phyloP scores from a whole-genome alignment of 768 basidiomycete species.

The Tremella yokohamensis region DNA sequence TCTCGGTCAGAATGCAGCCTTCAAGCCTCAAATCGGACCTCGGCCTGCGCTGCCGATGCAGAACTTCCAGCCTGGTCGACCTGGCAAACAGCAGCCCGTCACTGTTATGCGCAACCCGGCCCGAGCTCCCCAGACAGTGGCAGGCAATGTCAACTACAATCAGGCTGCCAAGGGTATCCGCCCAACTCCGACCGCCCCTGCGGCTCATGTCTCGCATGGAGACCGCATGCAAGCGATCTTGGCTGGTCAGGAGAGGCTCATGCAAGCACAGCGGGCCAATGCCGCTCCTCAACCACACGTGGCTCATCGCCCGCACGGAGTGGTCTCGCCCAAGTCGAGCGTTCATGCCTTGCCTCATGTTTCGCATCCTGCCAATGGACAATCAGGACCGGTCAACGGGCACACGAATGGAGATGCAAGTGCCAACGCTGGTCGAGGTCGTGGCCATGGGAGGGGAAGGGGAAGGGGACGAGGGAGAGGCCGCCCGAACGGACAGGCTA shows the following conservation, averaged over 20 bases:
- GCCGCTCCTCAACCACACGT: background rate
- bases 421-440: background rate
- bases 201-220: conserved; percentile 12
- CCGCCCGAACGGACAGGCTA: conserved; percentile 9
- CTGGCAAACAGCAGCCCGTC: conserved; percentile 53
- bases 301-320: too few relatives aligned
- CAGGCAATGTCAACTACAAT: conserved; percentile 32
- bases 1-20: conserved; percentile 53
- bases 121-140: conserved; percentile 11
- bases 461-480: conserved; percentile 10
- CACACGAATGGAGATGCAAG: background rate
- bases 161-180: conserved; percentile 47
- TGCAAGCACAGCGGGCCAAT: conserved; percentile 12
- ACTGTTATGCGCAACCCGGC: conserved; percentile 72
- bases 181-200: conserved; percentile 7
- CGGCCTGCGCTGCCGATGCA: conserved; percentile 56
- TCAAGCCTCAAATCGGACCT: conserved; percentile 69
- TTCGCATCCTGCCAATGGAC: too few relatives aligned
- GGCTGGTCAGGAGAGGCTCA: conserved; percentile 9
- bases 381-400: background rate
- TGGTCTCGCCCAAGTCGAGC: too few relatives aligned
- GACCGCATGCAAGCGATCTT: conserved; percentile 13
- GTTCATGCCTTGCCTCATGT: too few relatives aligned
- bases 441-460: conserved; percentile 2
- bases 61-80: conserved; percentile 16